Evolutionary conservation across 176 grass and related monocot species (phyloP).

Genomic region (Dendrocalamus sinicus): DNA sequence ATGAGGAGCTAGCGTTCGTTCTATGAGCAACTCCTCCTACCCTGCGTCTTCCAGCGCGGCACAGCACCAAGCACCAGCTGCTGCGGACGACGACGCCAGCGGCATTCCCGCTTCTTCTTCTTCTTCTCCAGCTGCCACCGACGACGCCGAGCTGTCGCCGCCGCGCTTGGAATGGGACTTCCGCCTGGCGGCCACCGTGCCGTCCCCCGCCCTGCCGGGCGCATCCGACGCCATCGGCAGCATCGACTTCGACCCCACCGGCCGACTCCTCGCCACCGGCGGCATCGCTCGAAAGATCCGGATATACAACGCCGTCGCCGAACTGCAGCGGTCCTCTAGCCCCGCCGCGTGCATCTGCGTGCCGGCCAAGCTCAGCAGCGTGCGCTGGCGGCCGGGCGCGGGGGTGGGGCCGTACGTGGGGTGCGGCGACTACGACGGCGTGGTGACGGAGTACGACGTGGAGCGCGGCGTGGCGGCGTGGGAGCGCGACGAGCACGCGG

Average conservation of each 20-base stretch:
- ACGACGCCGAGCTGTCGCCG: slow-evolving; percentile 45
- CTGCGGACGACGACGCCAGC: not conserved
- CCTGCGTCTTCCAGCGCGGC: slow-evolving; percentile 15
- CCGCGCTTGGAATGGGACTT: slow-evolving; percentile 73
- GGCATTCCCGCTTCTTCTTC: not conserved
- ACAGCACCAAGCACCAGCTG: not conserved
- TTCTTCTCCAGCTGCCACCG: not conserved
- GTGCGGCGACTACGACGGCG: slow-evolving; percentile 91
- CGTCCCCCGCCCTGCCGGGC: slow-evolving; percentile 56
- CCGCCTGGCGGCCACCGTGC: slow-evolving; percentile 60
- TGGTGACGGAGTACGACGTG: slow-evolving; percentile 90
- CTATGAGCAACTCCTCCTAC: slow-evolving; percentile 48
- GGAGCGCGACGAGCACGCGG: slow-evolving; percentile 92
- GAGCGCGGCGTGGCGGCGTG: slow-evolving; percentile 55
- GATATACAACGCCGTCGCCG: slow-evolving; percentile 54
- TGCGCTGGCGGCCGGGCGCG: slow-evolving; percentile 61
- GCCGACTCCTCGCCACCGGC: slow-evolving; percentile 76
- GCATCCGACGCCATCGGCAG: slow-evolving; percentile 70
- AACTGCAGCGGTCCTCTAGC: not conserved
- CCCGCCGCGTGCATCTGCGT: slow-evolving; percentile 72
- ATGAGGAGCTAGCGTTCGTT: not conserved
- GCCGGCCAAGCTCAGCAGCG: slow-evolving; percentile 96
- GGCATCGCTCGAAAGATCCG: slow-evolving; percentile 91
- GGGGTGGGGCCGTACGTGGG: slow-evolving; percentile 42
- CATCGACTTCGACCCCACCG: slow-evolving; percentile 73